Evolutionary conservation across 2,329 filamentous ascomycete genomes (phyloP).

Genomic region (Decorospora gaudefroyi): DNA sequence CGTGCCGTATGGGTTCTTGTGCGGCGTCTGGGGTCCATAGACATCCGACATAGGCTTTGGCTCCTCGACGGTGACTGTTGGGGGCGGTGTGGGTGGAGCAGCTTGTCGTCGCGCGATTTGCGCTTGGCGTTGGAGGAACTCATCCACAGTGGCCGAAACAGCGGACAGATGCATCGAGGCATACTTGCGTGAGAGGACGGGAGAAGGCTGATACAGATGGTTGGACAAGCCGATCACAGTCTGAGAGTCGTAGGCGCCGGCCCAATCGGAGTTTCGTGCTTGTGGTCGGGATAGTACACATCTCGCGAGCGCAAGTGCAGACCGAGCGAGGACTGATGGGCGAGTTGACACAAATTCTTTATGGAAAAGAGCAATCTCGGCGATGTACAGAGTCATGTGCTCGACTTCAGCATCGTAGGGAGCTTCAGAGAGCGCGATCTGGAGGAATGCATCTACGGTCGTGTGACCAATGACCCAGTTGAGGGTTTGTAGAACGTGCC

Average conservation of each 20-base stretch:
- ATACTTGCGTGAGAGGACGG: slow-evolving; percentile 70
- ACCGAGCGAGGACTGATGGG: slow-evolving; percentile 87
- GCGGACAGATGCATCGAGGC: slow-evolving; percentile 66
- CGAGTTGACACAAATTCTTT: slow-evolving; percentile 93
- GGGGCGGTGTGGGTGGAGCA: slow-evolving; percentile 63
- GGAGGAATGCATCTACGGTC: slow-evolving; percentile 91
- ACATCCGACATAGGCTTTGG: slow-evolving; percentile 53
- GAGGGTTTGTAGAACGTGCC: slow-evolving; percentile 96
- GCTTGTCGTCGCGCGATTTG: slow-evolving; percentile 54
- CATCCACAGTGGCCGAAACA: slow-evolving; percentile 66
- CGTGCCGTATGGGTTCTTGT: slow-evolving; percentile 70
- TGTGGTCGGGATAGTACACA: slow-evolving; percentile 84
- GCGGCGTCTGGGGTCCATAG: slow-evolving; percentile 74
- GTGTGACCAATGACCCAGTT: slow-evolving; percentile 96
- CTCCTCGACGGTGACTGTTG: slow-evolving; percentile 56
- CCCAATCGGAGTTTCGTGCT: slow-evolving; percentile 75
- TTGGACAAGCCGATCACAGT: slow-evolving; percentile 68
- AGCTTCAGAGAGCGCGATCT: slow-evolving; percentile 78
- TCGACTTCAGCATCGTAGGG: slow-evolving; percentile 83
- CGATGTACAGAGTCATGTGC: slow-evolving; percentile 91
- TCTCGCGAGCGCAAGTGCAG: slow-evolving; percentile 81
- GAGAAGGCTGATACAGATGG: slow-evolving; percentile 68
- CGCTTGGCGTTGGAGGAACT: slow-evolving; percentile 65
- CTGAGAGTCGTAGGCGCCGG: slow-evolving; percentile 68
- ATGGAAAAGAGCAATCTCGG: slow-evolving; percentile 94